Evolutionary conservation across 768 basidiomycete species (phyloP), one percentile per base, ranked within the genome.

Genomic region (Rhizopogon vulgaris): DNA sequence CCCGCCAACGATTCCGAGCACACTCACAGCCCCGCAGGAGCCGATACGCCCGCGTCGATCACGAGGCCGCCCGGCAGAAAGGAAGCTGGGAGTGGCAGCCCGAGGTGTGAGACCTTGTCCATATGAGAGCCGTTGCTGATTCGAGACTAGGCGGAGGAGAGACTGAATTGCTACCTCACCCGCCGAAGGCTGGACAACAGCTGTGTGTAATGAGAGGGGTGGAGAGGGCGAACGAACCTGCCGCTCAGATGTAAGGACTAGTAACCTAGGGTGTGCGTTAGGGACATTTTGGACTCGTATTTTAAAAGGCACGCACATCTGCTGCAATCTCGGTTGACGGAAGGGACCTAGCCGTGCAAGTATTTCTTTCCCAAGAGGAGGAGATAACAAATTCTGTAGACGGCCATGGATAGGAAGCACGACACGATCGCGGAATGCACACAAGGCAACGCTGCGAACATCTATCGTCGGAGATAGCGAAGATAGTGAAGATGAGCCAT

Each of bases 41-140:
- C 82, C 86, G 52, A 91, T 83, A 18, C 89, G 78, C 10, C 90
- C 90, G 34, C 90, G 75, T 22, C 90, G 74, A 64, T 92, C 90
- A 48, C 90, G 78, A 22, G 90, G 90, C 10, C 79, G 70, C 6
- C 83, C 85, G 3, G 81, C 85, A 5, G 84, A 83, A 24, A 90
- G 70, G 70, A 91, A 90, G 41, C 79, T 85, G 0, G 84, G 83
- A 0, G 84, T 58, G 52, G 63, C 47, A 18, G 69, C 56, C 17
- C 66, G 55, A 59, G 58, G 41, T 52, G 60, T 37, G 63, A 66
- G 48, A 56, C 66, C 53, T 52, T 66, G 52, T 55, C 60, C 34
- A 25, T 59, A 55, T n/a, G 61, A 56, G 34, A 58, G 68, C 4
- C 61, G 63, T 17, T 74, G 71, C 4, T 83, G 79, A 41, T 73